Conservation (phyloP, 2,329 filamentous ascomycete species). For the Diplocarpon rosae region DNA sequence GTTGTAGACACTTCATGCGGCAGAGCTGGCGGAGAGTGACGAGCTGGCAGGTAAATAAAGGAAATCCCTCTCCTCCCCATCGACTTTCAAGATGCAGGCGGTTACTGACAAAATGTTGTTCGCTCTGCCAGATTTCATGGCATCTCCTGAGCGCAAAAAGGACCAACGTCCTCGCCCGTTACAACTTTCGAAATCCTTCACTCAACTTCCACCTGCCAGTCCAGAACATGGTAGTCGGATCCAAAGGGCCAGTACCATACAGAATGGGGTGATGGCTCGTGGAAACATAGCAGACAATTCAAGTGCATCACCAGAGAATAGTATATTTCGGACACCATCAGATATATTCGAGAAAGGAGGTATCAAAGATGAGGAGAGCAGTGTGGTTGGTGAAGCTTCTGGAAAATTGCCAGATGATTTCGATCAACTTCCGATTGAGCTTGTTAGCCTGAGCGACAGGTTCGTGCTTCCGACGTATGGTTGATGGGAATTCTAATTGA, state of each 20-base stretch:
- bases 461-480: conserved; percentile 28
- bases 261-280: conserved; percentile 20
- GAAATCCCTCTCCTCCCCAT: neutral
- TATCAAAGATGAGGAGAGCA: conserved; percentile 26
- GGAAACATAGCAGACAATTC: conserved; percentile 12
- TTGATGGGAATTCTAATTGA: conserved; percentile 11
- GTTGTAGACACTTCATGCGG: conserved; percentile 24
- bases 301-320: conserved; percentile 5
- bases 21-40: conserved; percentile 12
- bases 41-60: conserved; percentile 12
- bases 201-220: conserved; percentile 25
- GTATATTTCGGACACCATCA: conserved; percentile 15
- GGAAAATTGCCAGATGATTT: conserved; percentile 40
- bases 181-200: conserved; percentile 31
- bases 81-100: conserved; percentile 12
- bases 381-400: conserved; percentile 8
- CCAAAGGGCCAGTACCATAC: conserved; percentile 24
- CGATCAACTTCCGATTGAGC: conserved; percentile 87
- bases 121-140: conserved; percentile 26
- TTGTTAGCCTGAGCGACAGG: conserved; percentile 83
- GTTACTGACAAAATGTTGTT: conserved; percentile 25
- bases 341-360: conserved; percentile 31
- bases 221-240: conserved; percentile 15
- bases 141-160: conserved; percentile 18
- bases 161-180: conserved; percentile 24